Evolutionary conservation across 2,329 filamentous ascomycete genomes (phyloP), one percentile per base, ranked within the genome.

Genomic region (Xenosphaeropsis pyriputrescens): DNA sequence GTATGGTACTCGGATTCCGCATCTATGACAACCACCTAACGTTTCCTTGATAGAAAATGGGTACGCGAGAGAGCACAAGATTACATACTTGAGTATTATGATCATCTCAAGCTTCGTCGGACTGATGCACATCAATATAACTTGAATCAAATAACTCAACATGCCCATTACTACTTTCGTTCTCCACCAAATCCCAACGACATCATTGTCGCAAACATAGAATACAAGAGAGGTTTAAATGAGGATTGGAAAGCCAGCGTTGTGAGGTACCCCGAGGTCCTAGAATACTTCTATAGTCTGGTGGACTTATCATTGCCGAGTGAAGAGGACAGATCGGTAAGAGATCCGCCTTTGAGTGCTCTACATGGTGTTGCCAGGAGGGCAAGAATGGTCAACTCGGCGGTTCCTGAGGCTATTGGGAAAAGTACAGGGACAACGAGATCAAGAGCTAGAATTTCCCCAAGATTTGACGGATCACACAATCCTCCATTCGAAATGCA

Each of bases 161-260:
- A 70, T 38, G 67, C 72, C 40, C 70, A 65, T 44, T 65, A 72
- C 48, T 70, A 72, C 55, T 78, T 73, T 50, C 61, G 69, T 43
- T 57, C 64, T 2, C 65, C 64, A 17, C 73, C 74, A 18, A 70
- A 78, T 43, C 74, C 72, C 18, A 65, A 59, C 45, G 70, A 85
- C 51, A 69, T 85, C 37, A 62, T 68, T 30, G 67, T 71, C 40
- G 80, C 79, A 17, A 71, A 85, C 50, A 65, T 66, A 13, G 66
- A 69, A 35, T 65, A 85, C 43, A 84, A 85, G 58, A 69, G 73
- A 36, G 80, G 79, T 43, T 80, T 86, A 49, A 80, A 86, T 49
- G 76, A 82, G 43, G 82, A 86, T 59, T 89, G 82, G 82, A 72
- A 78, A 49, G 67, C 72, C 19, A 79, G 76, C 35, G 81, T 86